Evolutionary conservation across 2,329 filamentous ascomycete species (phyloP).

Genomic region (Cladosporium sphaerospermum): DNA sequence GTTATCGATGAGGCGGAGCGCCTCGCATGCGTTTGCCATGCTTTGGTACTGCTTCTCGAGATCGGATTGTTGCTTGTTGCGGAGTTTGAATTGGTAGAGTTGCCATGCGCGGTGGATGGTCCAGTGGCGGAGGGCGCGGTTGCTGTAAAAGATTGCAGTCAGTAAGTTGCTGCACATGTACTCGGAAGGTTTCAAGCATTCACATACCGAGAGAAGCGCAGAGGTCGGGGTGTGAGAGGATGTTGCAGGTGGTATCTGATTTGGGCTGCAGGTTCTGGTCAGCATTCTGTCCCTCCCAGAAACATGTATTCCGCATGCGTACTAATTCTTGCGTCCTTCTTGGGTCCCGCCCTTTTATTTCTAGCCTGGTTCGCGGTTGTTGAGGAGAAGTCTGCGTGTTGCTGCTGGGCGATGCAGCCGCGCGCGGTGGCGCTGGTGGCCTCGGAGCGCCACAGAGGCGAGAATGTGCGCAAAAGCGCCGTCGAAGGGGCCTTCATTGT

Average conservation of each 20-base stretch:
- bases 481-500: slow-evolving; percentile 24
- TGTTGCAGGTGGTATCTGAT: slow-evolving; percentile 68
- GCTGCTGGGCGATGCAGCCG: slow-evolving; percentile 20
- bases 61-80: slow-evolving; percentile 58
- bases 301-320: slow-evolving; percentile 9
- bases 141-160: slow-evolving; percentile 28
- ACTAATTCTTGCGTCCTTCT: slow-evolving; percentile 32
- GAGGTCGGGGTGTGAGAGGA: slow-evolving; percentile 63
- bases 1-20: slow-evolving; percentile 53
- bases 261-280: slow-evolving; percentile 38
- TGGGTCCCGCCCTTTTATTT: slow-evolving; percentile 28
- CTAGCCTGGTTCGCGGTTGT: slow-evolving; percentile 34
- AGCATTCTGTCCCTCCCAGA: slow-evolving; percentile 7
- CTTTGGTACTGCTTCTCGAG: slow-evolving; percentile 73
- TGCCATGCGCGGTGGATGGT: slow-evolving; percentile 97
- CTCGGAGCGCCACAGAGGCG: slow-evolving; percentile 16
- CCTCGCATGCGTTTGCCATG: slow-evolving; percentile 83
- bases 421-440: slow-evolving; percentile 20
- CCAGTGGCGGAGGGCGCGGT: slow-evolving; percentile 89
- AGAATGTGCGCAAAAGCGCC: slow-evolving; percentile 23
- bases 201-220: slow-evolving; percentile 69
- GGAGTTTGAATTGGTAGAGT: slow-evolving; percentile 66
- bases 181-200: background rate
- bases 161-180: background rate
- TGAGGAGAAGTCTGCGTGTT: slow-evolving; percentile 30